phyloP scores from a whole-genome alignment of 257 asterid species.

The Apocynum venetum region DNA sequence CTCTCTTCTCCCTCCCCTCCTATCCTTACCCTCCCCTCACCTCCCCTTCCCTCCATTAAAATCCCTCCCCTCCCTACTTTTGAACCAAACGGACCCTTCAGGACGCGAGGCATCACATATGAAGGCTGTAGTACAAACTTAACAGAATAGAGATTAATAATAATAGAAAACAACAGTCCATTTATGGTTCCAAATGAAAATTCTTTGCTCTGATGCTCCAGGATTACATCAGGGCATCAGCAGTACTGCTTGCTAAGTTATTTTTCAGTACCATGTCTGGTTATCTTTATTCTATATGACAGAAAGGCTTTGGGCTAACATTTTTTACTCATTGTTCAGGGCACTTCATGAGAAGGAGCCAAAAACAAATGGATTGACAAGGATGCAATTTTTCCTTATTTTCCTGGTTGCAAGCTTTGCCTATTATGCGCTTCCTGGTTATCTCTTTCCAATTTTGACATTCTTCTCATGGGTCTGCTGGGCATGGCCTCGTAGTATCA shows the following conservation, averaged over 20 bases:
- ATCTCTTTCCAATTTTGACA: constrained; percentile 75
- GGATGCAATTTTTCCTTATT: constrained; percentile 84
- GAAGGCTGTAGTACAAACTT: neutral
- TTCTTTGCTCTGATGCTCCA: constrained; percentile 24
- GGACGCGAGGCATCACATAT: too few species aligned
- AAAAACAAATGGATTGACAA: constrained; percentile 60
- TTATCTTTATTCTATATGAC: neutral
- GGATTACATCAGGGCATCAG: neutral
- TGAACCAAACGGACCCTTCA: too few species aligned
- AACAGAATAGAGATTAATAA: neutral
- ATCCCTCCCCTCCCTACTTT: too few species aligned
- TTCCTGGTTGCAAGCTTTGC: constrained; percentile 67
- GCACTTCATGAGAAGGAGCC: constrained; percentile 91
- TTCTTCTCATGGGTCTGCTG: constrained; percentile 99
- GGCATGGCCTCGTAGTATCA: constrained; percentile 86
- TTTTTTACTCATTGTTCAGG: constrained; percentile 32
- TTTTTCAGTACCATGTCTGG: neutral
- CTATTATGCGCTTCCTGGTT: constrained; percentile 86
- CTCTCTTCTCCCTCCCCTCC: too few species aligned
- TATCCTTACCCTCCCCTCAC: too few species aligned
- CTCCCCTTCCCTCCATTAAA: too few species aligned
- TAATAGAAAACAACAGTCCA: neutral
- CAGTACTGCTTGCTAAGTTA: neutral
- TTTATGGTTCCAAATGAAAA: constrained; percentile 17
- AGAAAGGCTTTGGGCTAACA: neutral